Percentiles rank a stretch among this genome's conserved stretches.
Conservation (phyloP, 768 basidiomycete species). For the Mycena crocata region DNA sequence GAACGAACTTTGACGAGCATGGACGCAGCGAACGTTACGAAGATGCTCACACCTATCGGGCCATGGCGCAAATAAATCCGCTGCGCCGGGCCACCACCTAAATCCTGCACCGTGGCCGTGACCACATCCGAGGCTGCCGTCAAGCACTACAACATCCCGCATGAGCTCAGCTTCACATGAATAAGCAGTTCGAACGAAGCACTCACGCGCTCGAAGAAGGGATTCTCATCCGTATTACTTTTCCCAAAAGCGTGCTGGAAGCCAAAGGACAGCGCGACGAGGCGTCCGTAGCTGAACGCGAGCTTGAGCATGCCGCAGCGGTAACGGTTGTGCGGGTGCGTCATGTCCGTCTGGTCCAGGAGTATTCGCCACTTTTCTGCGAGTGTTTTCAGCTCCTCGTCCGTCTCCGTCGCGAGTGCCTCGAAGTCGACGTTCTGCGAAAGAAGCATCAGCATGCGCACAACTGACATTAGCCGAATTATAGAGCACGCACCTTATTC, state of each 20-base stretch:
- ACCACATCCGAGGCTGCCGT: conserved; percentile 77
- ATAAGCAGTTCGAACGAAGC: not conserved
- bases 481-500: conserved; percentile 65
- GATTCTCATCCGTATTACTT: conserved; percentile 68
- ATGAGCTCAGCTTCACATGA: conserved; percentile 40
- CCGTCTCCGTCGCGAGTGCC: conserved; percentile 70
- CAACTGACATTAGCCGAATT: conserved; percentile 3
- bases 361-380: conserved; percentile 67
- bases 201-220: conserved; percentile 74
- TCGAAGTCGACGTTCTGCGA: conserved; percentile 76
- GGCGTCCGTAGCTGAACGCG: conserved; percentile 75
- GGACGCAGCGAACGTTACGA: conserved; percentile 83
- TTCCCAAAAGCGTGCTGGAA: conserved; percentile 83
- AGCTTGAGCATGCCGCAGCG: conserved; percentile 72
- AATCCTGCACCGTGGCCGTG: conserved; percentile 65
- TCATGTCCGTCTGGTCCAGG: conserved; percentile 62
- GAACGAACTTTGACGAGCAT: conserved; percentile 80
- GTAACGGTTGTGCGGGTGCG: conserved; percentile 67
- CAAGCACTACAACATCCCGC: conserved; percentile 62
- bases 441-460: conserved; percentile 48
- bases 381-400: conserved; percentile 73
- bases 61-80: conserved; percentile 74
- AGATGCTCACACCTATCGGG: conserved; percentile 83
- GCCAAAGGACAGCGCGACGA: conserved; percentile 78
- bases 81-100: conserved; percentile 68